Evolutionary conservation across 2,329 filamentous ascomycete genomes (phyloP), one percentile per base, ranked within the genome.

Genomic region (Pyrenophora graminea): DNA sequence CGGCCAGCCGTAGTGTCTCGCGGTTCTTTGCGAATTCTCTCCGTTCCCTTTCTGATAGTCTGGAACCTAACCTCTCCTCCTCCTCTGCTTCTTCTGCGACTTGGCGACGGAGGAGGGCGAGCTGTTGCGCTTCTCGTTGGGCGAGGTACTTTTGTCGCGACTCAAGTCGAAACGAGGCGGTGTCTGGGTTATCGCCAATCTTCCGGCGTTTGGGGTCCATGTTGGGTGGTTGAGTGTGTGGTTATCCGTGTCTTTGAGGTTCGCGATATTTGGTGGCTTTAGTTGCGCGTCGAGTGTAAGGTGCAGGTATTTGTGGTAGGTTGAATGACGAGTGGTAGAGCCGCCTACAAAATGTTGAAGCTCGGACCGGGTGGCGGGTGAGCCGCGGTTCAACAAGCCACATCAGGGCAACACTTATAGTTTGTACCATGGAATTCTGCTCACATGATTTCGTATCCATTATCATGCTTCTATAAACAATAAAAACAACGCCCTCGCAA

Each of bases 111-210:
- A 99, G 76, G n/a, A 99, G 76, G 0, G 90, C 90, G 13, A 99
- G 76, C 53, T 90, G 85, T 72, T 97, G 91, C 0, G 88, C 80
- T 70, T 97, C 92, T 57, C 94, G 84, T 78, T 99, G 97, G 74
- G 91, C 91, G 25, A 99, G 80, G 68, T 99, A 99, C 60, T 94
- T 88, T 68, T 97, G 92, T 54, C 94, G 85, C 3, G 92, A 96
- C 27, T 91, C 84, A 66, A 94, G 80, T 36, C 94, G 83, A 15
- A 97, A 75, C 55, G 95, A 91, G 2, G 87, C 85, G 70, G 96
- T 49, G 41, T 69, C 62, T 31, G 62, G 62, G 18, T 62, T 55
- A 58, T 21, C 19, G 3, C 59, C 56, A 9, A 59, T 62, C 50
- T 59, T 64, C 33, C 66, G 62, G 37, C 65, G 64, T 45, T 71